phyloP scores from a whole-genome alignment of 768 basidiomycete genomes.

The Coprinopsis strossmayeri region DNA sequence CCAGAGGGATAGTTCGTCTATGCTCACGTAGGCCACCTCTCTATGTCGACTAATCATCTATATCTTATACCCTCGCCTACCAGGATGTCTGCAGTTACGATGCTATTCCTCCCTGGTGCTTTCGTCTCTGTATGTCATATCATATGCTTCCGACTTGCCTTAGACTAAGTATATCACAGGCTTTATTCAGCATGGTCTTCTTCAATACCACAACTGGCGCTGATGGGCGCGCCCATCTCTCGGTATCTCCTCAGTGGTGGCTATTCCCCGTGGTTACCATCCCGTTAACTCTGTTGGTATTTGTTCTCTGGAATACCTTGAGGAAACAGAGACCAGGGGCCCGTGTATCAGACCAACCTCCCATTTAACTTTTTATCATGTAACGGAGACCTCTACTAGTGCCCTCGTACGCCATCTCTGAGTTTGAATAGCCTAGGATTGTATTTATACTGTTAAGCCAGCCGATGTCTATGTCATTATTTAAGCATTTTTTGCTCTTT shows the following conservation, averaged over 20 bases:
- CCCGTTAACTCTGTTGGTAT: constrained; percentile 17
- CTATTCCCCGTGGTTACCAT: constrained; percentile 17
- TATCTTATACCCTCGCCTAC: background rate
- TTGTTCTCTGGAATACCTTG: constrained; percentile 12
- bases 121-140: constrained; percentile 18
- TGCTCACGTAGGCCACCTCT: constrained; percentile 18
- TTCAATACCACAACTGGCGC: constrained; percentile 12
- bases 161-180: constrained; percentile 6
- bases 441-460: too few relatives aligned
- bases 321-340: too few relatives aligned
- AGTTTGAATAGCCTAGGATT: too few relatives aligned
- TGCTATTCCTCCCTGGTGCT: constrained; percentile 21
- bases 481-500: too few relatives aligned
- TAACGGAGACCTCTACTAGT: too few relatives aligned
- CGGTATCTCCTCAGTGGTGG: constrained; percentile 15
- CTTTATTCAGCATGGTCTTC: constrained; percentile 21
- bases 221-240: constrained; percentile 1
- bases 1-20: constrained; percentile 19
- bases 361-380: too few relatives aligned
- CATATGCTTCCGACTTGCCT: too few relatives aligned
- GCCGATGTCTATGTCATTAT: too few relatives aligned
- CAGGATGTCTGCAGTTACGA: constrained; percentile 22
- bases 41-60: background rate
- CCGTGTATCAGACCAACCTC: too few relatives aligned
- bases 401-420: too few relatives aligned